A percentile compares a stretch with the other conserved stretches of the same genome.
Evolutionary conservation across 1,284 basidiomycete genomes (phyloP).

Genomic region (Phylloboletellus chloephorus): DNA sequence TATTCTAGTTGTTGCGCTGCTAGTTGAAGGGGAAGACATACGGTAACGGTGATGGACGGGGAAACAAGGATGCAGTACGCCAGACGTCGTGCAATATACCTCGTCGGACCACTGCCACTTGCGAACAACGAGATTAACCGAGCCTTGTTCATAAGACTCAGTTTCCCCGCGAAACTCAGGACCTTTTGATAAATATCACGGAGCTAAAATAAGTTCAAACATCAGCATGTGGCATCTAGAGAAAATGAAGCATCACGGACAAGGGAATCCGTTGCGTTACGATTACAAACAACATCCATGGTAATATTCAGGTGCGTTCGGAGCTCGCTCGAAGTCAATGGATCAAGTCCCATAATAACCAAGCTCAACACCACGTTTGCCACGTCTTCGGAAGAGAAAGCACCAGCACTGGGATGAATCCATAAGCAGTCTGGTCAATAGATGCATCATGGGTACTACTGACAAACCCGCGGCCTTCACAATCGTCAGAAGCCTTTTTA

Average conservation of each 20-base stretch:
- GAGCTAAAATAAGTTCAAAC: slow-evolving; percentile 39
- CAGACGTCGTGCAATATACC: slow-evolving; percentile 51
- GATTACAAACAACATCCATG: slow-evolving; percentile 42
- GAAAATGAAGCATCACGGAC: slow-evolving; percentile 27
- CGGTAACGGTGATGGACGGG: slow-evolving; percentile 28
- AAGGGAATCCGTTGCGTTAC: slow-evolving; percentile 30
- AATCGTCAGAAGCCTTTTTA: slow-evolving; percentile 42
- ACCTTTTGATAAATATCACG: slow-evolving; percentile 42
- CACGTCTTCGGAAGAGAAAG: slow-evolving; percentile 38
- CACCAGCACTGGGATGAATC: slow-evolving; percentile 29
- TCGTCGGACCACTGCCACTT: slow-evolving; percentile 43
- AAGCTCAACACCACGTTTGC: slow-evolving; percentile 47
- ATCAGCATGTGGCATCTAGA: neutral
- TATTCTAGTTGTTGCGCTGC: neutral
- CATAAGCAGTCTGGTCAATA: slow-evolving; percentile 7
- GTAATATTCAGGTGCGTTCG: slow-evolving; percentile 41
- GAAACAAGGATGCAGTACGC: slow-evolving; percentile 43
- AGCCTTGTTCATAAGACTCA: slow-evolving; percentile 42
- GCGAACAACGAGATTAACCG: slow-evolving; percentile 48
- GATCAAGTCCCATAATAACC: slow-evolving; percentile 54
- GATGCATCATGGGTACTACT: slow-evolving; percentile 17
- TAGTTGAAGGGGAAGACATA: slow-evolving; percentile 12
- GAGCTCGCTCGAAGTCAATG: slow-evolving; percentile 39
- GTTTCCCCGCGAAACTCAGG: slow-evolving; percentile 32
- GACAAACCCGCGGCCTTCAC: slow-evolving; percentile 45